These are phyloP conservation scores for Pseudogymnoascus verrucosus DNA, from an alignment of 2,329 filamentous ascomycete species.

Conservation along the genomic window DNA sequence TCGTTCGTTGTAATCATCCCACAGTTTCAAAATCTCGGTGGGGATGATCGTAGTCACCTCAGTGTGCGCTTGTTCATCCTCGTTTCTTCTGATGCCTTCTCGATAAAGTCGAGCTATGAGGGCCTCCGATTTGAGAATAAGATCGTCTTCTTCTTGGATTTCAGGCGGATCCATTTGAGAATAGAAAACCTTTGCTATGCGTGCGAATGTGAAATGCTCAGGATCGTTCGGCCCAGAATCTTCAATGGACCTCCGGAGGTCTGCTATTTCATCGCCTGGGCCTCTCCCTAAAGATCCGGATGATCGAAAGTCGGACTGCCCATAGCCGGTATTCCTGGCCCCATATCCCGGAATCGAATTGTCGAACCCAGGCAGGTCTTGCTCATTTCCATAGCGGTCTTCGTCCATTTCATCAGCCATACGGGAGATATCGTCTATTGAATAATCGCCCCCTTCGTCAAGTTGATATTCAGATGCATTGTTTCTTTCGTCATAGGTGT, in stretches of 20 bases:
- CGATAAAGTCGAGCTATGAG: constrained; percentile 58
- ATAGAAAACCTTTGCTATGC: constrained; percentile 66
- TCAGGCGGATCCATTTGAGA: constrained; percentile 47
- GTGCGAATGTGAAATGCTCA: constrained; percentile 50
- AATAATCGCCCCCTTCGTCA: neutral
- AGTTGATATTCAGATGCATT: constrained; percentile 15
- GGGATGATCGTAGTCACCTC: constrained; percentile 47
- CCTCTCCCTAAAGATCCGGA: neutral
- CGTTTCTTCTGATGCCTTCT: constrained; percentile 48
- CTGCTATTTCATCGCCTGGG: neutral
- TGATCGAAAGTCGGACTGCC: neutral
- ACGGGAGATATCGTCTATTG: neutral
- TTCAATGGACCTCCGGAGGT: neutral
- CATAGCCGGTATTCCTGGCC: neutral
- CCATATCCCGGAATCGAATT: neutral
- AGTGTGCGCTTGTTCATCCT: constrained; percentile 49
- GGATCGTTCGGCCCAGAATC: neutral
- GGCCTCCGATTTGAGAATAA: constrained; percentile 70
- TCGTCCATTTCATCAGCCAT: constrained; percentile 9
- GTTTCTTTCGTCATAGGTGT: constrained; percentile 33
- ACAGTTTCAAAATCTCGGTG: constrained; percentile 44
- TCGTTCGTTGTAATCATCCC: constrained; percentile 42
- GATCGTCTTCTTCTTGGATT: constrained; percentile 59
- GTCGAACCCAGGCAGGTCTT: neutral
- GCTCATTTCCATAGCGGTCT: neutral